Base-by-base conservation (phyloP, 179 eudicot species). In the Silene noctiflora region DNA sequence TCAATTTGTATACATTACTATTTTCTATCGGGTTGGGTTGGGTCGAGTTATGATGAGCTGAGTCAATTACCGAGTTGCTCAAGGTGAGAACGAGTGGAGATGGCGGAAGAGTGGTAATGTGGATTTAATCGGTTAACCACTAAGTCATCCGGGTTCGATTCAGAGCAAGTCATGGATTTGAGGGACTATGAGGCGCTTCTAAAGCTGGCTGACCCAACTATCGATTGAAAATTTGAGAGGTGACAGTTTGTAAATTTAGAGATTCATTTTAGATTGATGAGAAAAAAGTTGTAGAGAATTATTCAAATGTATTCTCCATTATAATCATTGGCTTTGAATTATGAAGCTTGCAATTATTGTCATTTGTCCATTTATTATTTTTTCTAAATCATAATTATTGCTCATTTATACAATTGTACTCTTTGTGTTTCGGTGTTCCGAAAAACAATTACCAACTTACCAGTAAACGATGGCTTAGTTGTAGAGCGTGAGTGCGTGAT, bases 71-170 rank as follows among this genome's bases (percentile, higher is more conserved):
- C 58, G 73, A 78, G 1, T 69, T 46, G 76, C 75, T 68, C 72
- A 33, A 80, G 73, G 64, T 61, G 72, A 72, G 83, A 80, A 73
- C 74, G 69, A 6, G 69, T 17, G 87, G 97, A 79, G 95, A 91
- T 85, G 94, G 89, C 92, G 77, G 59, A 77, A 39, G 73, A 51
- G 72, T 25, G 77, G 84, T 31, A 42, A 20, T 78, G 83, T 77
- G 62, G 80, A 83, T 46, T 66, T 65, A 2, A 76, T 77, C 21
- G 31, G 74, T 80, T 19, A 8, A 55, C 88, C 86, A 77, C 88
- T 86, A 87, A 87, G 94, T 88, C 94, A 88, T 90, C 92, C 85
- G 86, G 80, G 83, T 85, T 78, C 48, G 73, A 71, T 72, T 79
- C 84, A 78, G 83, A 84, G 79, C 69, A 55, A 65, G 76, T 81